Base-by-base conservation (phyloP, 2,329 filamentous ascomycete species). In the Fusarium drepaniforme region DNA sequence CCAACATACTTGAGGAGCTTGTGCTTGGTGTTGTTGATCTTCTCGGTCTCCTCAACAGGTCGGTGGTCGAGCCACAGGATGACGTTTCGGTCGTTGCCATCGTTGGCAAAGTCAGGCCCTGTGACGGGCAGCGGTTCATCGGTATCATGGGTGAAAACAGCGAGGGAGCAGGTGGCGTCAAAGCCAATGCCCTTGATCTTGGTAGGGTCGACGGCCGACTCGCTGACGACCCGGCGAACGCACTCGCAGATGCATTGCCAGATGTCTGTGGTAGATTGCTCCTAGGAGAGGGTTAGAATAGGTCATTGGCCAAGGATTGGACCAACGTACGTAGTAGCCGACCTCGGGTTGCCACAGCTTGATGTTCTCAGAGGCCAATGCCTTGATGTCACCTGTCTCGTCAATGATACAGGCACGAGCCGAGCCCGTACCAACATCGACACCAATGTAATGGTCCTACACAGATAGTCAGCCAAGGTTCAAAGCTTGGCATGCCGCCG, bases 221-320 rank as follows among this genome's bases (percentile, higher is more conserved):
- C 93, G 80, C 89, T 90, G 79, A 98, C 90, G 53, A 96, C 95
- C 63, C 92, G 90, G 79, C 95, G 93, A 42, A 98, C 95, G 49
- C 95, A 97, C 71, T 91, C 89, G 86, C 96, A 98, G 82, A 99
- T 98, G 84, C 95, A 96, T 74, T 92, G 90, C 97, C 97, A 99
- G 81, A 99, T 99, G 83, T 99, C 94, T 61, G 92, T 94, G 0
- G 97, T 98, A 18, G 96, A 98, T 96, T 99, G 97, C 87, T 99
- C 97, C 95, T 87, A 68, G 21, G 46, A 6, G 30, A 28, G 11
- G 30, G 59, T 77, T 13, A 81, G 70, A 57, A 28, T 2, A 30
- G 21, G 46, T 12, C 5, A 25, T 7, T 8, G 4, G 4, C 9
- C 13, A 21, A 3, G n/a, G 21, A 15, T 38, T 8, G 37, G 40